Conservation (phyloP, 2,329 filamentous ascomycete genomes). For the Ophiobolus disseminans region DNA sequence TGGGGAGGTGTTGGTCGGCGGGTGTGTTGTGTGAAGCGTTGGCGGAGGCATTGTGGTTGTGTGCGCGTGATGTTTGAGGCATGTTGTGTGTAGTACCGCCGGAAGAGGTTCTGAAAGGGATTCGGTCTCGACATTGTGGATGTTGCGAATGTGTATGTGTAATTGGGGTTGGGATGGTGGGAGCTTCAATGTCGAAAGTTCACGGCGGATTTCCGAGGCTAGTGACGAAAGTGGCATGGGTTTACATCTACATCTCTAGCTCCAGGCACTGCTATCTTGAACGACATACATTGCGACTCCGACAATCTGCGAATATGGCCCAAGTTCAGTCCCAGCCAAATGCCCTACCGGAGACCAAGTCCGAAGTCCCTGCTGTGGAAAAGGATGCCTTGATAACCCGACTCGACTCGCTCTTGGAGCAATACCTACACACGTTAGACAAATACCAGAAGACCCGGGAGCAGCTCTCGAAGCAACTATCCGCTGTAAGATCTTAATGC, state of each 20-base stretch:
- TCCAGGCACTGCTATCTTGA: neutral
- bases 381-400: slow-evolving; percentile 44
- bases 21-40: slow-evolving; percentile 23
- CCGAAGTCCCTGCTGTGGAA: slow-evolving; percentile 1
- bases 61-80: slow-evolving; percentile 15
- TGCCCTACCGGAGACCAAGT: neutral
- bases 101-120: slow-evolving; percentile 43
- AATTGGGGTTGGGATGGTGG: slow-evolving; percentile 6
- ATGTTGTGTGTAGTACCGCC: slow-evolving; percentile 32
- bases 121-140: slow-evolving; percentile 43
- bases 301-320: slow-evolving; percentile 11
- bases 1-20: neutral
- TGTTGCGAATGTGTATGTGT: slow-evolving; percentile 9
- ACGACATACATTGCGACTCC: neutral
- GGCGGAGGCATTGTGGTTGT: slow-evolving; percentile 46
- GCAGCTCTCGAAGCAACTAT: slow-evolving; percentile 62
- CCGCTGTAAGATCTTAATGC: slow-evolving; percentile 54
- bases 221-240: slow-evolving; percentile 21
- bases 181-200: slow-evolving; percentile 17
- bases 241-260: neutral
- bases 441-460: slow-evolving; percentile 68
- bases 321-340: slow-evolving; percentile 8
- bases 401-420: slow-evolving; percentile 70
- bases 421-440: slow-evolving; percentile 71
- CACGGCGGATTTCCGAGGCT: slow-evolving; percentile 22